phyloP scores from a whole-genome alignment of 2,329 filamentous ascomycete species.

The Aspergillus puulaauensis region DNA sequence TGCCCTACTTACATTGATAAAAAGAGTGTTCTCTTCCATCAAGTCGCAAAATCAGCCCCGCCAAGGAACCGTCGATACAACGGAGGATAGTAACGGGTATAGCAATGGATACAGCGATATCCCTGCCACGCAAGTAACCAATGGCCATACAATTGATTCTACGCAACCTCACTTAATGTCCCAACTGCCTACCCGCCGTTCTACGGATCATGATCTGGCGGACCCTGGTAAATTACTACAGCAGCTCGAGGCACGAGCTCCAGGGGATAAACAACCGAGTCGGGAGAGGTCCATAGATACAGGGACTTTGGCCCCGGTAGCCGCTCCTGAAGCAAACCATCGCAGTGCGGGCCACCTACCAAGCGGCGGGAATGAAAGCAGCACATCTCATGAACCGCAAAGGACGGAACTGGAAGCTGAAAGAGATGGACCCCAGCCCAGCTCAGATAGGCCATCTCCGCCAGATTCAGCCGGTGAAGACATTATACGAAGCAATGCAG shows the following conservation, averaged over 20 bases:
- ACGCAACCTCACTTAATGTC: conserved; percentile 23
- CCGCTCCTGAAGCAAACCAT: background rate
- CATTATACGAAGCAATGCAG: background rate
- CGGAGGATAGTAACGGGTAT: background rate
- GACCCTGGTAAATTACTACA: conserved; percentile 7
- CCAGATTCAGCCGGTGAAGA: background rate
- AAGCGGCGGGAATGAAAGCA: background rate
- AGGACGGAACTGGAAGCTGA: background rate
- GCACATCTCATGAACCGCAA: background rate
- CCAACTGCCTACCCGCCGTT: conserved; percentile 16
- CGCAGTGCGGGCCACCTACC: background rate
- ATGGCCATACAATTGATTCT: background rate
- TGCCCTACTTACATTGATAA: conserved; percentile 19
- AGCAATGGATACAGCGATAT: conserved; percentile 8
- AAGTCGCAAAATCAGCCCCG: conserved; percentile 3
- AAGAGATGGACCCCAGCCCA: background rate
- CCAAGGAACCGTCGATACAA: background rate
- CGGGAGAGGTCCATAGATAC: background rate
- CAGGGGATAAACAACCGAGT: background rate
- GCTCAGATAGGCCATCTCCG: background rate
- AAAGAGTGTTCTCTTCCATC: conserved; percentile 10
- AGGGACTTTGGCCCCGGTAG: background rate
- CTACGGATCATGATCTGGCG: background rate
- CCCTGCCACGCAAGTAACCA: conserved; percentile 16
- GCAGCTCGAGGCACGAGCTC: background rate